Evolutionary conservation across 805 yeast species (phyloP).

Genomic region (Dipodascus albidus): DNA sequence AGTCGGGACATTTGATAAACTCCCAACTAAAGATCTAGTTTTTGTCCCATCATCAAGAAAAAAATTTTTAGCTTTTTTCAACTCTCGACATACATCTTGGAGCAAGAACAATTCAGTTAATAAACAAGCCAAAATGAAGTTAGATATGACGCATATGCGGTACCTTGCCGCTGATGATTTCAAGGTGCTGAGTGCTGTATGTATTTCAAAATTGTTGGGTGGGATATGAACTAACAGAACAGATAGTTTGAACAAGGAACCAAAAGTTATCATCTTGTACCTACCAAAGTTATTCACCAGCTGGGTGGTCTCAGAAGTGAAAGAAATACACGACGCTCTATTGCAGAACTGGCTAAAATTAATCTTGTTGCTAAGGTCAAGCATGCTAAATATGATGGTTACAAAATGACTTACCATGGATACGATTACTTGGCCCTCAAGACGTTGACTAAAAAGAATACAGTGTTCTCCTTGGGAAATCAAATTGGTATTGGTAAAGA

Average conservation of each 20-base stretch:
- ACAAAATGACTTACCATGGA: constrained; percentile 77
- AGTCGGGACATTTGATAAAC: background rate
- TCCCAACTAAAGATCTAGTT: no score
- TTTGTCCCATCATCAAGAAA: background rate
- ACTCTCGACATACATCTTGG: background rate
- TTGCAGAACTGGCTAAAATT: constrained; percentile 78
- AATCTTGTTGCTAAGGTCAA: constrained; percentile 66
- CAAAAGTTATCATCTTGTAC: constrained; percentile 88
- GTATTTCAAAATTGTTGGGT: constrained; percentile 1
- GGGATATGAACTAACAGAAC: background rate
- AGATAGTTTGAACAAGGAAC: constrained; percentile 64
- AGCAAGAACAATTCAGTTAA: no score
- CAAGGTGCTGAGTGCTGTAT: constrained; percentile 71
- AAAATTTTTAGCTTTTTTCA: no score
- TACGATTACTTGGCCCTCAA: constrained; percentile 87
- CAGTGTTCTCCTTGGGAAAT: constrained; percentile 68
- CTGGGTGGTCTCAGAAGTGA: constrained; percentile 66
- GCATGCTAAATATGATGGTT: constrained; percentile 94
- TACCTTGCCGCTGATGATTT: constrained; percentile 87
- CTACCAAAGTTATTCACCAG: constrained; percentile 71
- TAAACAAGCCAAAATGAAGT: constrained; percentile 46
- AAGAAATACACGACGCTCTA: constrained; percentile 66
- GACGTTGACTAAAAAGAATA: constrained; percentile 63
- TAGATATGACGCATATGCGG: constrained; percentile 89
- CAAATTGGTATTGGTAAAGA: constrained; percentile 97